These are phyloP conservation scores for Colletotrichum phormii DNA, from an alignment of 2,329 filamentous ascomycete species.

Conservation along the genomic window DNA sequence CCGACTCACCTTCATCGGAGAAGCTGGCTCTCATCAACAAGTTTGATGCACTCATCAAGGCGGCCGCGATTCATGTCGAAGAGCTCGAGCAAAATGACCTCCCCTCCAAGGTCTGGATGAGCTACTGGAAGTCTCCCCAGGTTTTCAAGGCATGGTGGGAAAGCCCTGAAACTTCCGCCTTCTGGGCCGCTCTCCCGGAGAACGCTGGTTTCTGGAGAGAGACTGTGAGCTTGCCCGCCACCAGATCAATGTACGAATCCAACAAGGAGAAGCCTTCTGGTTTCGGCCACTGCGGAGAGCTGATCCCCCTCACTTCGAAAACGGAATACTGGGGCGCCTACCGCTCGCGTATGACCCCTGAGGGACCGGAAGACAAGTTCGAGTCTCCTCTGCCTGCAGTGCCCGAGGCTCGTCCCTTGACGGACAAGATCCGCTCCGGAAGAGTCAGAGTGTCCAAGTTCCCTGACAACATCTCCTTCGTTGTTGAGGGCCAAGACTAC, in stretches of 20 bases:
- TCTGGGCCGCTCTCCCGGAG: slow-evolving; percentile 18
- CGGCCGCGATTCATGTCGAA: slow-evolving; percentile 29
- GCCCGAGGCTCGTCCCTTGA: slow-evolving; percentile 11
- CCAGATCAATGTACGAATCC: slow-evolving; percentile 27
- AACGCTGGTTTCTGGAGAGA: slow-evolving; percentile 31
- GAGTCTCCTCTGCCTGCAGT: slow-evolving; percentile 15
- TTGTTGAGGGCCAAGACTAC: slow-evolving; percentile 34
- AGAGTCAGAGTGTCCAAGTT: slow-evolving; percentile 30
- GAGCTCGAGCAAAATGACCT: slow-evolving; percentile 34
- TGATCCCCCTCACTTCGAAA: slow-evolving; percentile 28
- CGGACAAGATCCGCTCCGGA: slow-evolving; percentile 17
- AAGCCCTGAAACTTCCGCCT: slow-evolving; percentile 17
- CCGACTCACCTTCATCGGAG: slow-evolving; percentile 21
- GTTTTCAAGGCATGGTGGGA: slow-evolving; percentile 32
- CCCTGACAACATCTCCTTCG: slow-evolving; percentile 32
- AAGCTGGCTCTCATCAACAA: slow-evolving; percentile 27
- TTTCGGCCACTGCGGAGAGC: slow-evolving; percentile 31
- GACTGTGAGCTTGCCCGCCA: slow-evolving; percentile 31
- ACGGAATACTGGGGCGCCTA: slow-evolving; percentile 35
- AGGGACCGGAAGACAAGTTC: slow-evolving; percentile 25
- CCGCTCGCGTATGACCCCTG: slow-evolving; percentile 31
- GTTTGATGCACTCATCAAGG: slow-evolving; percentile 27
- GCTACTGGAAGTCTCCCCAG: slow-evolving; percentile 30
- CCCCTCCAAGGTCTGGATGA: slow-evolving; percentile 34
- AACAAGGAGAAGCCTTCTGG: slow-evolving; percentile 24